Base-by-base conservation (phyloP, 768 basidiomycete genomes). In the Lentinula detonsa region DNA sequence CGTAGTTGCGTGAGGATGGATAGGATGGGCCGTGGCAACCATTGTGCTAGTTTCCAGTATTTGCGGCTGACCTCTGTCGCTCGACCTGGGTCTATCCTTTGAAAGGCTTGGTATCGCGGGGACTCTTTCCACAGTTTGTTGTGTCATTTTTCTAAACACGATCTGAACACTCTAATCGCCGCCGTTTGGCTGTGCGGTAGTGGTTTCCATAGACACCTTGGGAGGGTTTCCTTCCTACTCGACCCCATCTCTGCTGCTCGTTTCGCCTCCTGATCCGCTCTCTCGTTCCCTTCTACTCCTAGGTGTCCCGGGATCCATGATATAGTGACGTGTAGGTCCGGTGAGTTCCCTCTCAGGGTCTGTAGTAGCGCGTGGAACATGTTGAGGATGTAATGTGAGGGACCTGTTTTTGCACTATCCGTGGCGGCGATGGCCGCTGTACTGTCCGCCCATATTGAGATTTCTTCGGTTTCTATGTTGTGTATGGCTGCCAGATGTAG, bases 281-380 rank as follows among this genome's bases (percentile, higher is more conserved):
- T 42, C 18, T 70, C 66, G 45, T 70, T 70, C 3, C 68, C 68
- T 1, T n/a, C 7, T 1, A 67, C 57, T 1, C 53, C 66, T 11
- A 16, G 21, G 21, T 70, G 69, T 1, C 68, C 67, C 0, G 69
- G 68, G 0, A 61, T 34, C 68, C 69, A 71, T 0, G 54, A 50
- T 0, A 70, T 43, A 1, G 59, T 62, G 2, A 70, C 11, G 0
- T 10, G 23, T 0, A 60, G 34, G 1, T 51, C 2, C 0, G 62
- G 63, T 10, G 4, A 33, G 33, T 23, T 2, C 15, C 1, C 16
- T n/a, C 52, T 31, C 9, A 35, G 52, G 11, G 37, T 18, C 3
- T 3, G 5, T 11, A 54, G 37, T 54, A 2, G 33, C 1, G 0
- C n/a, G 11, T 34, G 52, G 31, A 54, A 54, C 28, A 28, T 21